Base-by-base conservation (phyloP, 1,284 basidiomycete species). In the Tilletia horrida region DNA sequence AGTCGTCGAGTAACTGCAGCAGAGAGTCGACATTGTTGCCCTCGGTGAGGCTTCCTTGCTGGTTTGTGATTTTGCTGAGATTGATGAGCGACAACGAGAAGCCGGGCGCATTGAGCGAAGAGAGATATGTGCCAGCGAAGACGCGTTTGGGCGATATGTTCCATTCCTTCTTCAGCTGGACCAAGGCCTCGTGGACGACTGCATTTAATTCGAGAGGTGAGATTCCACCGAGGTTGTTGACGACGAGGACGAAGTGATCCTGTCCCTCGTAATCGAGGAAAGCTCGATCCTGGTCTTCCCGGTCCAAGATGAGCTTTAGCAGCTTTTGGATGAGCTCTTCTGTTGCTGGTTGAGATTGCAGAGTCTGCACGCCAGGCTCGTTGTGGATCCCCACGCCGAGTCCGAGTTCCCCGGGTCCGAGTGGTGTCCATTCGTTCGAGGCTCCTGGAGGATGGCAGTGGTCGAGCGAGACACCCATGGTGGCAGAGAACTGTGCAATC, bases 221-320 rank as follows among this genome's bases (percentile, higher is more conserved):
- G 74, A 87, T 83, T 2, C 87, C 87, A 57, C 86, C 86, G 18
- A 88, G 82, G 71, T 87, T 88, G 73, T 88, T 88, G 64, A 87
- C 75, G 67, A 87, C 86, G 25, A 81, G 68, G 13, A 81, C 71
- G 29, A 79, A 79, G 84, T 76, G 63, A 84, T 84, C 18, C 77
- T 81, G 42, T 84, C 83, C 69, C 84, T 81, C 76, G 71, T 84
- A 85, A 59, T 82, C 80, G 66, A 84, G 82, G 70, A 75, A 74
- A 71, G 71, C 67, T 78, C 78, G 75, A 73, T 80, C 63, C 67
- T 68, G 48, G 85, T 77, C 85, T 85, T 86, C 64, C 83, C 83
- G 44, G 71, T 81, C 66, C 52, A 83, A 81, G 21, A 81, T 70
- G 48, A 75, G 69, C 47, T 69, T 62, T 59, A 81, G 62, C 52